Evolutionary conservation across 805 yeast genomes (phyloP).

Genomic region (Pichia membranifaciens): DNA sequence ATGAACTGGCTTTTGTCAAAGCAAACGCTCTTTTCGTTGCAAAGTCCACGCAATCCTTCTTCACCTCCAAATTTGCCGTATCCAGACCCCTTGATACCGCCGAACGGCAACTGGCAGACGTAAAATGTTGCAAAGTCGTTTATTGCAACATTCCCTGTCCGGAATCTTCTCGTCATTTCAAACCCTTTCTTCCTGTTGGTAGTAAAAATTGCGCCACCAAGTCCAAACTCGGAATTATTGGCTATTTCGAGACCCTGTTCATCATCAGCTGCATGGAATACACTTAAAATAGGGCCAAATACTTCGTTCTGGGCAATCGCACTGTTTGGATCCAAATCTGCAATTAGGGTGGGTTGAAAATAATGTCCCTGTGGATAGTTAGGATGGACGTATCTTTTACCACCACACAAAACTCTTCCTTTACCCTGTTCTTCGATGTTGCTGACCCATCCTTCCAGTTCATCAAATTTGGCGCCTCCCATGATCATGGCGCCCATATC

Average conservation of each 20-base stretch:
- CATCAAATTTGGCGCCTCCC: constrained; percentile 58
- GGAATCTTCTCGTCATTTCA: constrained; percentile 54
- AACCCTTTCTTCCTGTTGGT: constrained; percentile 50
- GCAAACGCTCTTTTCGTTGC: constrained; percentile 81
- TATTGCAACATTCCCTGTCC: constrained; percentile 90
- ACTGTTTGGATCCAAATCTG: constrained; percentile 75
- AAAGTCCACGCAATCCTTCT: constrained; percentile 89
- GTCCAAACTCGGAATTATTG: constrained; percentile 80
- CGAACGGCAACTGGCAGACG: constrained; percentile 95
- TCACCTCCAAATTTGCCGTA: constrained; percentile 98
- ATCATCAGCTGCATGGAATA: constrained; percentile 64
- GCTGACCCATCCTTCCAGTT: constrained; percentile 57
- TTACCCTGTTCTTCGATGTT: constrained; percentile 72
- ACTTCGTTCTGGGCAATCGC: constrained; percentile 83
- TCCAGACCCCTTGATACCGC: constrained; percentile 90
- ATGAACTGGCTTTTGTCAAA: constrained; percentile 76
- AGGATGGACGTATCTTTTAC: constrained; percentile 75
- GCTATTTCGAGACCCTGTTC: constrained; percentile 72
- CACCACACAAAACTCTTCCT: constrained; percentile 77
- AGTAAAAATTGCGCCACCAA: constrained; percentile 91
- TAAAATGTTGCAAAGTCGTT: constrained; percentile 97
- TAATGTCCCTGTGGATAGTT: constrained; percentile 94
- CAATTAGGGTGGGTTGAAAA: constrained; percentile 83
- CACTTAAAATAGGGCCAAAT: constrained; percentile 84
- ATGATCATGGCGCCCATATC: constrained; percentile 97